phyloP scores from a whole-genome alignment of 257 asterid species.

The Paraleonurus japonicus region DNA sequence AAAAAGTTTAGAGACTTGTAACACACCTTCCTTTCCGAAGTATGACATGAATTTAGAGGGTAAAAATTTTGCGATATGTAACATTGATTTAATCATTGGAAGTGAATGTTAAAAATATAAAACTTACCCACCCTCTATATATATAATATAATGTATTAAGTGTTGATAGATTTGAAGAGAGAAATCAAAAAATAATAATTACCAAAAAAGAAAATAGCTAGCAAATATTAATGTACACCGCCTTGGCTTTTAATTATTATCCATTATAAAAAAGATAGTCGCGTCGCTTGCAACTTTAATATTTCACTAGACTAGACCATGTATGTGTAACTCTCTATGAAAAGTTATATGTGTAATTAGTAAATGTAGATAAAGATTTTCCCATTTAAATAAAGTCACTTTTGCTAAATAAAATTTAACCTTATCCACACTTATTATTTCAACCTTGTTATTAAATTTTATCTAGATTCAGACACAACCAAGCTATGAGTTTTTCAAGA shows the following conservation, averaged over 20 bases:
- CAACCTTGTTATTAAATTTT: constrained; percentile 10
- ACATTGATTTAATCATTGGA: constrained; percentile 18
- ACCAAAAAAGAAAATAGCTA: constrained; percentile 22
- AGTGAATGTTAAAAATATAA: neutral
- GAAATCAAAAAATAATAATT: constrained; percentile 2
- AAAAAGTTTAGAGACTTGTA: neutral
- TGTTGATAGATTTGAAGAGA: neutral
- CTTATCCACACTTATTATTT: constrained; percentile 11
- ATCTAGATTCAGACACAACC: neutral
- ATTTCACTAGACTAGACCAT: too few relatives aligned
- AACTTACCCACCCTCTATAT: constrained; percentile 4
- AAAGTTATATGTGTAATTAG: neutral
- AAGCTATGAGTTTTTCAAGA: too few relatives aligned
- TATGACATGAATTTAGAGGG: constrained; percentile 31
- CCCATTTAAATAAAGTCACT: constrained; percentile 8
- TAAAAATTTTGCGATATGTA: constrained; percentile 23
- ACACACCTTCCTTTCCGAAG: constrained; percentile 40
- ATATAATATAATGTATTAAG: neutral
- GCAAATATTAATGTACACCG: constrained; percentile 22
- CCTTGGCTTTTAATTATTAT: neutral
- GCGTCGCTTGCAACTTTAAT: constrained; percentile 42
- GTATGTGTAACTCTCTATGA: constrained; percentile 24
- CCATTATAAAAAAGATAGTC: neutral
- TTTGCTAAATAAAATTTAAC: constrained; percentile 2
- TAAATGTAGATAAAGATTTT: constrained; percentile 22